Evolutionary conservation across 148 eudicot species (phyloP), one percentile per base, ranked within the genome.

Genomic region (Salicornia ramosissima): DNA sequence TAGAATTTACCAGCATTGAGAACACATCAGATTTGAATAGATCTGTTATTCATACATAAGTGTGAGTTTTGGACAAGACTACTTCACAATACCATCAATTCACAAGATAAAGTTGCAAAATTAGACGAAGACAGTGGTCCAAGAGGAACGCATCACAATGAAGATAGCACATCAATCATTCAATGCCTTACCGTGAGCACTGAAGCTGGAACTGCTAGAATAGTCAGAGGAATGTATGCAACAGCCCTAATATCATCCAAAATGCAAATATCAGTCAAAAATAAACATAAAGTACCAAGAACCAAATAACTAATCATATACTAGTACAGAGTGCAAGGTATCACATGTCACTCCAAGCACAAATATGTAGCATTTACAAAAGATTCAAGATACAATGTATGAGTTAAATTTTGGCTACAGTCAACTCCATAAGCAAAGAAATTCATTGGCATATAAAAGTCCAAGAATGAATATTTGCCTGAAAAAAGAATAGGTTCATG

Each of bases 191-290:
- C 98, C 22, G 96, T 90, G 65, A 93, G 98, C 69, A 93, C 79
- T 69, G 98, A 90, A 62, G 95, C 98, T 57, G 98, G 98, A 78
- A 93, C 98, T 72, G 98, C 98, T 71, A 93, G 79, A 78, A 93
- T 77, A 34, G 98, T 93, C 45, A 93, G 67, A 69, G 98, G 98
- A 74, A 93, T 84, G 72, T 93, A 93, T 36, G 98, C 92, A 77
- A 90, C 79, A 81, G 96, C 96, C 86, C 98, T 93, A 84, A 19
- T 67, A 77, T 46, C 57, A 60, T 24, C 64, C 71, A 75, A 21
- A 39, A 49, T 9, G 50, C 47, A 67, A 3, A 72, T 49, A 53
- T 63, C 51, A 66, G 76, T 71, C 30, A 50, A 59, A 42, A 64
- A 25, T 39, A 58, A 50, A 25, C 67, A 68, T 16, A 42, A 50